Base-by-base conservation (phyloP, 768 basidiomycete genomes). In the Artomyces pyxidatus region DNA sequence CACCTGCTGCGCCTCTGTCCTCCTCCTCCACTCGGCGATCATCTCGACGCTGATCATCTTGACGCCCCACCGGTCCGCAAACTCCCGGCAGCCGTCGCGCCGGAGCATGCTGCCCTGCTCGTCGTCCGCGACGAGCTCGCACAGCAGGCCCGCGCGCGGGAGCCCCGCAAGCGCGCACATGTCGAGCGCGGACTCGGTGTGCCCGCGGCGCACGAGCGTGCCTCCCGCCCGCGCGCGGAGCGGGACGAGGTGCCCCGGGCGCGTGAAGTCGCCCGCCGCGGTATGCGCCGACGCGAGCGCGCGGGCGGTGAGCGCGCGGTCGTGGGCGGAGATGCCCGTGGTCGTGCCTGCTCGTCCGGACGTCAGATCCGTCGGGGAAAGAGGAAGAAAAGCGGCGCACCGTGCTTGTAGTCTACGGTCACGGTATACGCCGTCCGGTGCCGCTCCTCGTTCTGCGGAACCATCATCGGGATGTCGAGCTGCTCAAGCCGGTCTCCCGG, bases 251-350 rank as follows among this genome's bases (percentile, higher is more conserved):
- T 99, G 96, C 4, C 96, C 96, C 9, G 96, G 96, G 11, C 94
- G 81, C 2, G 81, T 81, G 63, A 99, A 95, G 57, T 95, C 88
- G 19, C 73, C 67, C 14, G 87, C 68, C 1, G 60, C 63, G 14
- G 75, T 66, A 11, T 66, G n/a, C 5, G 80, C 68, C 25, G 80
- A 76, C 17, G 93, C 88, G 23, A 99, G 79, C 35, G 86, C 82
- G 48, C 89, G 80, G 3, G 76, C 90, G 4, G 95, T 95, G 47
- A 93, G 71, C 28, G 88, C 83, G 48, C 96, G 84, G 69, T 99
- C 96, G 65, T 91, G 84, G 4, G 95, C 95, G 30, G 95, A 96
- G 58, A 99, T 99, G 22, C 96, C 96, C 16, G 96, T 99, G 3
- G 90, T 83, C 4, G 90, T 95, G 3, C 88, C 91, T 90, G 61